Conservation (phyloP, 768 basidiomycete species). For the Sporobolomyces phaffii region DNA sequence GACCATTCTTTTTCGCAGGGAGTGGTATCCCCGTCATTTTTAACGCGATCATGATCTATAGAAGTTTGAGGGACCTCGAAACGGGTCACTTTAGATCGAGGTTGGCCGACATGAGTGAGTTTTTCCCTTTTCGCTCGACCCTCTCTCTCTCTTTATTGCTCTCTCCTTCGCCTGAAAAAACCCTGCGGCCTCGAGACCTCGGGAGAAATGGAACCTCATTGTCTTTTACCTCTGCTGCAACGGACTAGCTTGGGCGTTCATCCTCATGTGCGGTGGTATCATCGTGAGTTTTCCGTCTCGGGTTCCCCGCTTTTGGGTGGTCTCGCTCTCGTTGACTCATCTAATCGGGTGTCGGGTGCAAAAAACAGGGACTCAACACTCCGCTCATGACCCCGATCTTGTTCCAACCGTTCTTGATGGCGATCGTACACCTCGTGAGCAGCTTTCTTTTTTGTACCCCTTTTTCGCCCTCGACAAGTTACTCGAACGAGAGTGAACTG, state of each 20-base stretch:
- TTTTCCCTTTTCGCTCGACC: slow-evolving; percentile 37
- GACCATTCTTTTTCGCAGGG: slow-evolving; percentile 70
- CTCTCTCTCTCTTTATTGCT: not conserved
- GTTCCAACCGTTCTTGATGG: slow-evolving; percentile 61
- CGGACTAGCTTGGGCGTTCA: slow-evolving; percentile 18
- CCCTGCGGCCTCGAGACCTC: too few species aligned
- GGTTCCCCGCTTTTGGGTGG: too few species aligned
- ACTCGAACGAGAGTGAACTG: too few species aligned
- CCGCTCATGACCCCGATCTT: slow-evolving; percentile 59
- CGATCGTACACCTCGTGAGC: slow-evolving; percentile 60
- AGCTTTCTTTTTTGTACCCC: not conserved
- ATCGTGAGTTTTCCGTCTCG: too few species aligned
- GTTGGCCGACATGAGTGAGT: slow-evolving; percentile 74
- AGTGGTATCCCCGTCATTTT: slow-evolving; percentile 58
- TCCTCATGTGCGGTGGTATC: slow-evolving; percentile 30
- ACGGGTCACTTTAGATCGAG: slow-evolving; percentile 55
- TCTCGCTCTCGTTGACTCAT: too few species aligned
- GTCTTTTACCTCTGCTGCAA: slow-evolving; percentile 4
- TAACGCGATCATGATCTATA: slow-evolving; percentile 66
- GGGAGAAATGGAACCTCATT: too few species aligned
- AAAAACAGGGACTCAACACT: slow-evolving; percentile 53
- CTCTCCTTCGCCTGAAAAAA: too few species aligned
- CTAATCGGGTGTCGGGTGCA: not conserved
- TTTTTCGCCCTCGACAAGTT: not conserved
- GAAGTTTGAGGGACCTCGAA: slow-evolving; percentile 63